Conservation (phyloP, 2,329 filamentous ascomycete species). For the Cladophialophora psammophila region DNA sequence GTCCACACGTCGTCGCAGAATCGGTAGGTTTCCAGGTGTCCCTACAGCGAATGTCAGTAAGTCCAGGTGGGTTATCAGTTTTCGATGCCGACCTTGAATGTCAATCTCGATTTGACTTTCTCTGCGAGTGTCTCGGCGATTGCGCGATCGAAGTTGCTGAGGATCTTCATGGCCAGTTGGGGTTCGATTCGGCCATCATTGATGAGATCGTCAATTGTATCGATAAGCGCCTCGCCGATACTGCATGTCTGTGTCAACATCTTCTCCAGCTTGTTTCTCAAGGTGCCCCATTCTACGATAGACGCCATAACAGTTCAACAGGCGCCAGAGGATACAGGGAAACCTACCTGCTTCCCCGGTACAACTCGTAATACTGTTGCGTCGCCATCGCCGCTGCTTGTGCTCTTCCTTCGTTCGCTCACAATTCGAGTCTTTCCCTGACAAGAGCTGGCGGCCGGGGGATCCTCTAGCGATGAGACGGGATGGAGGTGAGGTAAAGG, state of each 20-base stretch:
- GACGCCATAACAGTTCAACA: constrained; percentile 4
- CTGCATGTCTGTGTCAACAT: constrained; percentile 58
- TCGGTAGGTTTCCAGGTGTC: constrained; percentile 95
- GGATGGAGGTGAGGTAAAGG: neutral
- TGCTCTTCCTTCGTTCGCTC: neutral
- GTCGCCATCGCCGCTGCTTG: constrained; percentile 43
- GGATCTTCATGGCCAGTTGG: constrained; percentile 97
- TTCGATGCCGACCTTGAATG: constrained; percentile 79
- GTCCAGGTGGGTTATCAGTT: neutral
- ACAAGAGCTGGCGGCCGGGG: neutral
- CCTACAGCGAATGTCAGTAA: constrained; percentile 61
- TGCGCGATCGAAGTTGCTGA: constrained; percentile 91
- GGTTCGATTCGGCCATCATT: constrained; percentile 94
- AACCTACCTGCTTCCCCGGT: constrained; percentile 91
- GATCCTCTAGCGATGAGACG: neutral
- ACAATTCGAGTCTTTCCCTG: neutral
- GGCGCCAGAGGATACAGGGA: neutral
- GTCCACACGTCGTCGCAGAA: constrained; percentile 99
- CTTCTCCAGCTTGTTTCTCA: neutral
- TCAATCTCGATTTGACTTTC: constrained; percentile 87
- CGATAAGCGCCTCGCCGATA: constrained; percentile 90
- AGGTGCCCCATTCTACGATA: neutral
- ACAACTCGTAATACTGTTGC: constrained; percentile 83
- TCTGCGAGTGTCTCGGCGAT: constrained; percentile 91
- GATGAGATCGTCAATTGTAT: constrained; percentile 96